A percentile compares a stretch with the other conserved stretches of the same genome.
Evolutionary conservation across 768 basidiomycete genomes (phyloP).

Genomic region (Chalciporus chontae): DNA sequence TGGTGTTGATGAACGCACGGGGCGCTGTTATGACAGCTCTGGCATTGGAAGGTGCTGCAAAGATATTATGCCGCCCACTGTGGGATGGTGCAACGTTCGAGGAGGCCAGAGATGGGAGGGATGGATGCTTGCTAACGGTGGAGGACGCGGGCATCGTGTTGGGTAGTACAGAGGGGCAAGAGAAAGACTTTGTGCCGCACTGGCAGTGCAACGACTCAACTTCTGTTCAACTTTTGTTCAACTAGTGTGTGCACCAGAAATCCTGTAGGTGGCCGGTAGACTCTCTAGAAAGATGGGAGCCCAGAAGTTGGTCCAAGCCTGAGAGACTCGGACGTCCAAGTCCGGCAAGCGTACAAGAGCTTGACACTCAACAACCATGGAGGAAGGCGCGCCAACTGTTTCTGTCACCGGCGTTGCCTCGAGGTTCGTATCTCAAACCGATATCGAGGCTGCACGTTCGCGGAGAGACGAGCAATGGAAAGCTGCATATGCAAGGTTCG

Average conservation of each 20-base stretch:
- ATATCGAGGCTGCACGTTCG: constrained; percentile 69
- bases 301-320: too few relatives aligned
- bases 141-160: constrained; percentile 17
- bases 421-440: constrained; percentile 77
- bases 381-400: constrained; percentile 69
- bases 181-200: background rate
- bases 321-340: background rate
- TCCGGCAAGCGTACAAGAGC: background rate
- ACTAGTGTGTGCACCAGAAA: too few relatives aligned
- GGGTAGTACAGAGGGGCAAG: background rate
- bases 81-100: constrained; percentile 26
- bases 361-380: constrained; percentile 40
- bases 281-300: too few relatives aligned
- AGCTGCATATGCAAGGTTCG: constrained; percentile 79
- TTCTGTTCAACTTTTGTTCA: too few relatives aligned
- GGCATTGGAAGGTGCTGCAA: constrained; percentile 38
- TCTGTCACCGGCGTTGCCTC: constrained; percentile 73
- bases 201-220: background rate
- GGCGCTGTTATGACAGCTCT: constrained; percentile 64
- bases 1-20: constrained; percentile 43
- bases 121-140: constrained; percentile 15
- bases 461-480: constrained; percentile 84
- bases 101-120: constrained; percentile 25
- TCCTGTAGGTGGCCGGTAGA: too few relatives aligned
- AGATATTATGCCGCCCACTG: constrained; percentile 25